phyloP scores from a whole-genome alignment of 768 basidiomycete species.

The Leccinum imitatum region DNA sequence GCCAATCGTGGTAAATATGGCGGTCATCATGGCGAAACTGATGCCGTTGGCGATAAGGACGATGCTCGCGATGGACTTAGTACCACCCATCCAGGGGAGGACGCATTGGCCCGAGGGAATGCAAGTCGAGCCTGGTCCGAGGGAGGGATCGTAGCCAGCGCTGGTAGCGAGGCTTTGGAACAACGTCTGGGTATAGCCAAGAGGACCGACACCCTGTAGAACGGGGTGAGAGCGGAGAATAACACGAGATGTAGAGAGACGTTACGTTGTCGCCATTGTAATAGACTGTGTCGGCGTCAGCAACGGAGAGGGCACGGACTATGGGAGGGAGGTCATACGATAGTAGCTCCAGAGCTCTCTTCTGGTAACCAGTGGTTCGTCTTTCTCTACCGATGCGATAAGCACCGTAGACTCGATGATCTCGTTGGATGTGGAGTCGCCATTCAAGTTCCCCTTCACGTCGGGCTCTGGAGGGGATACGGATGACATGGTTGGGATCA shows the following conservation, averaged over 20 bases:
- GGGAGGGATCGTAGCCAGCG: slow-evolving; percentile 72
- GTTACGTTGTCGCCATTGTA: slow-evolving; percentile 79
- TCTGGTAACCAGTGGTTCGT: slow-evolving; percentile 70
- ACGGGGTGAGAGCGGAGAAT: background rate
- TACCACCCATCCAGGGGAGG: slow-evolving; percentile 71
- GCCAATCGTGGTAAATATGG: slow-evolving; percentile 78
- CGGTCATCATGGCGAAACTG: slow-evolving; percentile 78
- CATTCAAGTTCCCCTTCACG: slow-evolving; percentile 4
- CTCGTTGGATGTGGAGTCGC: slow-evolving; percentile 9
- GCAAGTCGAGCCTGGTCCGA: slow-evolving; percentile 72
- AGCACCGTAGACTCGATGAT: slow-evolving; percentile 26
- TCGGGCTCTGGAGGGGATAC: slow-evolving; percentile 10
- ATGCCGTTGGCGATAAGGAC: slow-evolving; percentile 77
- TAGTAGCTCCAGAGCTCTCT: slow-evolving; percentile 82
- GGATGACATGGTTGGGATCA: slow-evolving; percentile 13
- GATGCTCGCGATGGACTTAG: slow-evolving; percentile 71
- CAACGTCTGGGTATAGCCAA: slow-evolving; percentile 66
- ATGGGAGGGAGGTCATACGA: slow-evolving; percentile 34
- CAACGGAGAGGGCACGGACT: background rate
- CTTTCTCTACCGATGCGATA: slow-evolving; percentile 40
- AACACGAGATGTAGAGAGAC: slow-evolving; percentile 7
- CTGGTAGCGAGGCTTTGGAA: slow-evolving; percentile 71
- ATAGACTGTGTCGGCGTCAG: slow-evolving; percentile 50
- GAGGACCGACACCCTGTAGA: slow-evolving; percentile 63
- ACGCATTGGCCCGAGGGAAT: slow-evolving; percentile 72